A percentile compares a stretch with the other conserved stretches of the same genome.
Conservation (phyloP, 1,139 yeast species). For the Candida anutae region DNA sequence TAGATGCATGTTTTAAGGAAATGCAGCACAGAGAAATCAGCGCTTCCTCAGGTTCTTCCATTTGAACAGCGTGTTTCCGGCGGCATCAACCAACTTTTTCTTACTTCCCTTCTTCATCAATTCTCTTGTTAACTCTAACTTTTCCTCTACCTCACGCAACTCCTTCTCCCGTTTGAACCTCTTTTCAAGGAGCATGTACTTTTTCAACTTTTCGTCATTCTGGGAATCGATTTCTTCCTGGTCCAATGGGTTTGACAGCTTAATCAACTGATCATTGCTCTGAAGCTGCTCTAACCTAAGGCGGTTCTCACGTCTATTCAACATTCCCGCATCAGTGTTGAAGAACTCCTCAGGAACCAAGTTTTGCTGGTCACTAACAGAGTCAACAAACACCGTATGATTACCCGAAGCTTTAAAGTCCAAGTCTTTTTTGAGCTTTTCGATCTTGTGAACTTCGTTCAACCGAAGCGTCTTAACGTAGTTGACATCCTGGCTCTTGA, state of each 20-base stretch:
- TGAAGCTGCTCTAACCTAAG: constrained; percentile 56
- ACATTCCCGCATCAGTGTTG: constrained; percentile 58
- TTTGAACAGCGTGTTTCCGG: constrained; percentile 68
- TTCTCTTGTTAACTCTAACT: constrained; percentile 73
- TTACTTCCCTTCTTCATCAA: constrained; percentile 86
- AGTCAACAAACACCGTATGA: constrained; percentile 83
- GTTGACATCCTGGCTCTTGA: constrained; percentile 85
- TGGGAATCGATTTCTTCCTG: constrained; percentile 32
- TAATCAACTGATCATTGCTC: constrained; percentile 22
- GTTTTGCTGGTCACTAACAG: constrained; percentile 41
- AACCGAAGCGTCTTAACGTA: constrained; percentile 73
- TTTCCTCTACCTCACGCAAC: constrained; percentile 58
- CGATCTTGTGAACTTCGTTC: constrained; percentile 60
- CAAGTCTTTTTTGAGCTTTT: constrained; percentile 48
- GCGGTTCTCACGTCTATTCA: constrained; percentile 66
- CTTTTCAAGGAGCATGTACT: constrained; percentile 45
- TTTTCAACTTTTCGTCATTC: constrained; percentile 52
- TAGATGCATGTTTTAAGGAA: not conserved
- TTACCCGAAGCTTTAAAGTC: constrained; percentile 53
- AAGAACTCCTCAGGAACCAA: constrained; percentile 63
- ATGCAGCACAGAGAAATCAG: constrained; percentile 14
- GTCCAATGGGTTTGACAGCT: constrained; percentile 18
- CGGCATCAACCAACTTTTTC: constrained; percentile 58
- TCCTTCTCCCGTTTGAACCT: constrained; percentile 62
- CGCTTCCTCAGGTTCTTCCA: constrained; percentile 86